A percentile compares a stretch with the other conserved stretches of the same genome.
Conservation (phyloP, 2,329 filamentous ascomycete genomes). For the Trichoderma polysporum region DNA sequence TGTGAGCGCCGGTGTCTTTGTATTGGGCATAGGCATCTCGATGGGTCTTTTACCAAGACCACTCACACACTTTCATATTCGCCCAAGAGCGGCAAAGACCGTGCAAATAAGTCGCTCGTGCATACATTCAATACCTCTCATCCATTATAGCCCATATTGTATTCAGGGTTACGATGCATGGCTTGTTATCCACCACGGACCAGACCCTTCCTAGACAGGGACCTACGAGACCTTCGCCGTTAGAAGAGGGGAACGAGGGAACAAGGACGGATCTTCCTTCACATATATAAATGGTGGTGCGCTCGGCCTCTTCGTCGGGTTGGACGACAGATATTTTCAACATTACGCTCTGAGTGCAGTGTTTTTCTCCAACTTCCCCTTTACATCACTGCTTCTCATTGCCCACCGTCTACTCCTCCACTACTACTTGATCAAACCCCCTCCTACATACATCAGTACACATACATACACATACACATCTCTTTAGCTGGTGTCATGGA, state of each 20-base stretch:
- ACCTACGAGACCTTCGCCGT: neutral
- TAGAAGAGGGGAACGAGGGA: slow-evolving; percentile 4
- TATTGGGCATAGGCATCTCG: slow-evolving; percentile 8
- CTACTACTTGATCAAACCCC: neutral
- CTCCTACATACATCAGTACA: neutral
- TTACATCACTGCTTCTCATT: neutral
- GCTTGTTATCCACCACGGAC: slow-evolving; percentile 1
- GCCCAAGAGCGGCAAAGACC: neutral
- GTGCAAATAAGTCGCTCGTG: neutral
- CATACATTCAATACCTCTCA: neutral
- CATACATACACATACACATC: neutral
- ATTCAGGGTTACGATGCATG: slow-evolving; percentile 18
- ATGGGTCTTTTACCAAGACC: slow-evolving; percentile 11
- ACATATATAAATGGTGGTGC: slow-evolving; percentile 15
- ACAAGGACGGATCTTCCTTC: neutral
- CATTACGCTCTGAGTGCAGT: neutral
- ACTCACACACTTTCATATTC: slow-evolving; percentile 9
- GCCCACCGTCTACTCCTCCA: neutral
- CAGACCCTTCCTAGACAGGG: neutral
- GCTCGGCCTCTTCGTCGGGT: slow-evolving; percentile 11
- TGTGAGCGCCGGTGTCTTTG: slow-evolving; percentile 13
- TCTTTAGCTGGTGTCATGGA: slow-evolving; percentile 19
- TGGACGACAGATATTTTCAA: neutral
- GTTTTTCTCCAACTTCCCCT: neutral
- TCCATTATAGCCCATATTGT: neutral